These are phyloP conservation scores for Penicillium sp. DNA, from an alignment of 2,329 filamentous ascomycete species.

Conservation along the genomic window DNA sequence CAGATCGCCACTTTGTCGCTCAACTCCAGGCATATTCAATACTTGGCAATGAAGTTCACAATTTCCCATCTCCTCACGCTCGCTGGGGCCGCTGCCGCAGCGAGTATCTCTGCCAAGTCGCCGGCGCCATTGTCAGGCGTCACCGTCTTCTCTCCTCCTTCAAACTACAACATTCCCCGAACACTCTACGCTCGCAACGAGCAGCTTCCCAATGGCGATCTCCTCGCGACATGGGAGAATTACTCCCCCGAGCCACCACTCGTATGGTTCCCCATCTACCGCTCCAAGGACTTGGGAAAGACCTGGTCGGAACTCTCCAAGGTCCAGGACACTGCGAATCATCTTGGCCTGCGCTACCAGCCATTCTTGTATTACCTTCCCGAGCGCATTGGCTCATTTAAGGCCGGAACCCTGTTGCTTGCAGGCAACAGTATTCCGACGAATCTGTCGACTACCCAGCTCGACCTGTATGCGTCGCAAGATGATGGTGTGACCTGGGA, in stretches of 20 bases:
- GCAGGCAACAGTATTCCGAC: constrained; percentile 58
- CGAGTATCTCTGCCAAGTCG: constrained; percentile 12
- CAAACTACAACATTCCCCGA: constrained; percentile 49
- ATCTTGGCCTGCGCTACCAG: constrained; percentile 68
- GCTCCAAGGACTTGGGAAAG: constrained; percentile 56
- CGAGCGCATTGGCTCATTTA: constrained; percentile 57
- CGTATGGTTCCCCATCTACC: constrained; percentile 55
- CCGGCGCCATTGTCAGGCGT: constrained; percentile 32
- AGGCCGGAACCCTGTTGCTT: constrained; percentile 63
- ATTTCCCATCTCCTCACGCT: constrained; percentile 10
- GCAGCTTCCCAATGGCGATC: constrained; percentile 46
- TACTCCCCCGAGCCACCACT: constrained; percentile 57
- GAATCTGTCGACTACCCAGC: constrained; percentile 63
- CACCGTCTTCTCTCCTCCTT: constrained; percentile 48
- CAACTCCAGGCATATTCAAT: neutral
- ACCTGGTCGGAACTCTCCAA: constrained; percentile 66
- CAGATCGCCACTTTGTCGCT: neutral
- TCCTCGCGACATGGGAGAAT: constrained; percentile 59
- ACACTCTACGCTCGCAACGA: constrained; percentile 55
- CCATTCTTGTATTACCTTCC: constrained; percentile 68
- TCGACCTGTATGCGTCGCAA: constrained; percentile 67
- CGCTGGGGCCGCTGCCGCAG: constrained; percentile 12
- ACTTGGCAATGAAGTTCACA: constrained; percentile 16
- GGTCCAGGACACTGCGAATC: constrained; percentile 65
- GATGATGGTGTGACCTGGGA: constrained; percentile 66